Evolutionary conservation across 2,329 filamentous ascomycete species (phyloP), one percentile per base, ranked within the genome.

Genomic region (Fusarium pseudoanthophilum): DNA sequence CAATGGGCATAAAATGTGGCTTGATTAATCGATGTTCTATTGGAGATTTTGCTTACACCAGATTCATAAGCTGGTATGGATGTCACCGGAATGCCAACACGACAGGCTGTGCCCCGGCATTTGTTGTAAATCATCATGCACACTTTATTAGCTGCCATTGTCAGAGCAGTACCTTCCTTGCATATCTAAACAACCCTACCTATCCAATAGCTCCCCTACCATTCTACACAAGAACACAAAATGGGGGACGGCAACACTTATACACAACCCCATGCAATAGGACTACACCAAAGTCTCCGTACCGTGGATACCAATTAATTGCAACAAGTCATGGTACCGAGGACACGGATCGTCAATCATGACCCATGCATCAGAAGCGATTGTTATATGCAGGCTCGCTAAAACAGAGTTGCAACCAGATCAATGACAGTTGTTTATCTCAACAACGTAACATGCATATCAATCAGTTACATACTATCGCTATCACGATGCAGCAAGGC

Each of bases 331-430:
- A 51, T 24, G 36, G 45, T 61, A 28, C 36, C 39, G n/a, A 34
- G 32, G 26, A 46, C 15, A 67, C n/a, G 49, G 60, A 46, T 64
- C 18, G 28, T 39, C 40, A 55, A 42, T 45, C 46, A 30, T 28
- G 34, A 55, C 34, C 40, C 51, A 66, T 63, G 53, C 46, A 53
- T 18, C 26, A 37, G 13, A 26, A 60, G n/a, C 40, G 37, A 42
- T 43, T 53, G 28, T 24, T 43, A 18, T 37, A 67, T 67, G 64
- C 56, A 68, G 32, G 56, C 36, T 49, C 64, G 43, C 40, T 21
- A 37, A 34, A 40, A 40, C n/a, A 63, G 30, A 67, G 53, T 46
- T 32, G 18, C 37, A 48, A 32, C 20, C 46, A 68, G n/a, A 63
- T 62, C 64, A 63, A 49, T 48, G 48, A n/a, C 36, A 32, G 49